Evolutionary conservation across 2,329 filamentous ascomycete genomes (phyloP).

Genomic region (Ceratocystis huliohia): DNA sequence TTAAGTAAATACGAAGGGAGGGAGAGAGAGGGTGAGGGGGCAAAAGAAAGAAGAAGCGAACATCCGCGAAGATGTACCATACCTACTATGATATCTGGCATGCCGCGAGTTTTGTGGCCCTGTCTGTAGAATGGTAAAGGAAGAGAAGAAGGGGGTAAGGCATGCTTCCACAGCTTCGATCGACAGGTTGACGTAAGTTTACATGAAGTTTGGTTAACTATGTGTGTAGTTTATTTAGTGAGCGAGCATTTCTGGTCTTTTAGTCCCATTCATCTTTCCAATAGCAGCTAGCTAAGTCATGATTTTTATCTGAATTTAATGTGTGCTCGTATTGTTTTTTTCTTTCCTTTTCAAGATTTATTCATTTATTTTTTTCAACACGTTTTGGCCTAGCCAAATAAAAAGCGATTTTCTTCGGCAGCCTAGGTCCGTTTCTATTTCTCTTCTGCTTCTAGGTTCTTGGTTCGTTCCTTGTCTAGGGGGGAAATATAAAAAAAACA

Average conservation of each 20-base stretch:
- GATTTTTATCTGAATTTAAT: not conserved
- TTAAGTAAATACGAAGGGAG: not conserved
- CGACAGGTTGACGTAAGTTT: not conserved
- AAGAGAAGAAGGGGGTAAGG: not conserved
- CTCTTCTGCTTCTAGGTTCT: not conserved
- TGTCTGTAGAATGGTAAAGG: not conserved
- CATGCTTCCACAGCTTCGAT: not conserved
- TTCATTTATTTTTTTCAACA: not conserved
- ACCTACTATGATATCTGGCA: too few relatives aligned
- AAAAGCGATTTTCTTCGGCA: not conserved
- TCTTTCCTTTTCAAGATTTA: not conserved
- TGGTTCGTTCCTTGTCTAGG: conserved; percentile 1
- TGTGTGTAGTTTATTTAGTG: not conserved
- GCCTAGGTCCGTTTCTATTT: not conserved
- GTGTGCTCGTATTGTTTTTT: not conserved
- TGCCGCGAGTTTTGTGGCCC: too few relatives aligned
- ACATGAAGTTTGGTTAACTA: not conserved
- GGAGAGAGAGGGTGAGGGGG: not conserved
- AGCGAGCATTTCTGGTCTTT: too few relatives aligned
- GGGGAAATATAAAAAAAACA: not conserved
- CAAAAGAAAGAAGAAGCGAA: not conserved
- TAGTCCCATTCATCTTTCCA: too few relatives aligned
- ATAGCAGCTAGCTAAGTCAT: too few relatives aligned
- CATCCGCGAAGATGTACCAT: not conserved
- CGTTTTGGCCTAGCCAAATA: not conserved